phyloP scores from a whole-genome alignment of 495 filamentous ascomycete genomes.

The Sabuloglossum arenarium region DNA sequence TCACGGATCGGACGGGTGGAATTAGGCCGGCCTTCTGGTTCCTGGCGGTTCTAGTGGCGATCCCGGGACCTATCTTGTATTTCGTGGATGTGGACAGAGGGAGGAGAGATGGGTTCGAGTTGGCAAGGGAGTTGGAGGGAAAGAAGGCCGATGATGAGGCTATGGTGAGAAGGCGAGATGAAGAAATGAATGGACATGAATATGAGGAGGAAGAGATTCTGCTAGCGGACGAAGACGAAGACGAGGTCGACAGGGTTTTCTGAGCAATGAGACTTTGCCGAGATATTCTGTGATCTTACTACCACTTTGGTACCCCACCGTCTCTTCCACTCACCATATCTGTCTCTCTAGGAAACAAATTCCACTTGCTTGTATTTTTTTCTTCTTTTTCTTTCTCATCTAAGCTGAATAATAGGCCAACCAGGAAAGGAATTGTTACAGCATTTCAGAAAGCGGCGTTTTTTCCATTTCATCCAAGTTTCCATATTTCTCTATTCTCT shows the following conservation, averaged over 20 bases:
- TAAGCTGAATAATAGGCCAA: no score
- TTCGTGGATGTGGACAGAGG: constrained; percentile 82
- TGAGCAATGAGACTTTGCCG: not conserved
- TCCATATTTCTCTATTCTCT: no score
- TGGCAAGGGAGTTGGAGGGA: constrained; percentile 43
- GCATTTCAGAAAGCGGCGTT: no score
- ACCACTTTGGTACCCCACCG: not conserved
- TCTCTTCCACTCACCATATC: not conserved
- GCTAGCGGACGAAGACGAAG: not conserved
- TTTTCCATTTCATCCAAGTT: no score
- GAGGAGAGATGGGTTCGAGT: constrained; percentile 48
- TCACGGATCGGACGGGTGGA: constrained; percentile 75
- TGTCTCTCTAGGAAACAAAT: no score
- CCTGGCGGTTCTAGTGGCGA: constrained; percentile 56
- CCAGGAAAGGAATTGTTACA: no score
- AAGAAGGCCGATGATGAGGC: not conserved
- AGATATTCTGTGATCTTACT: not conserved
- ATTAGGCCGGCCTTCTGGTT: constrained; percentile 92
- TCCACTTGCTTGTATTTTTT: no score
- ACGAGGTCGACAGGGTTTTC: not conserved
- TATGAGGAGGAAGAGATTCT: not conserved
- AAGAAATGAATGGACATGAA: not conserved
- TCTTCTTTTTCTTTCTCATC: no score
- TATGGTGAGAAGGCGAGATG: not conserved
- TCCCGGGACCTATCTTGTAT: constrained; percentile 68